Conservation (phyloP, 371 early-diverging fungal species). For the Rhizopus delemar region DNA sequence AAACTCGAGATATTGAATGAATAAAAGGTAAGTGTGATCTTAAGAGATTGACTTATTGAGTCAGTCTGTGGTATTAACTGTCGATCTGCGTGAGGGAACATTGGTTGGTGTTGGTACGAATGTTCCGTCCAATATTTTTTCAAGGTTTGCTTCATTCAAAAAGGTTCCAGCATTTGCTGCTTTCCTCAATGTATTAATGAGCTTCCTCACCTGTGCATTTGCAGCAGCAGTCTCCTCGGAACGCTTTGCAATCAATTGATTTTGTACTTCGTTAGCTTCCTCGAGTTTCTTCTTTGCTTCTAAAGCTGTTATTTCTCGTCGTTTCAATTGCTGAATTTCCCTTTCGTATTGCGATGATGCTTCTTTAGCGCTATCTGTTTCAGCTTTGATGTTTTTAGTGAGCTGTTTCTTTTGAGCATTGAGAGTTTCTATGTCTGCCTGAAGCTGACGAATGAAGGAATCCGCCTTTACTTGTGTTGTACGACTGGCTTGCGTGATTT, state of each 20-base stretch:
- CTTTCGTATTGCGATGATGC: conserved; percentile 53
- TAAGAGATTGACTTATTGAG: not conserved
- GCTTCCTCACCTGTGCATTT: conserved; percentile 32
- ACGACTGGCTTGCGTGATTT: conserved; percentile 48
- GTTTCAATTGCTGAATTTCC: conserved; percentile 67
- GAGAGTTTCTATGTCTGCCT: conserved; percentile 51
- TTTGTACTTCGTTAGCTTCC: conserved; percentile 58
- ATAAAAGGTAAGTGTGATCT: not conserved
- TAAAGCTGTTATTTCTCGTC: conserved; percentile 51
- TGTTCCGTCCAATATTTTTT: conserved; percentile 21
- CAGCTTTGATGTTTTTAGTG: conserved; percentile 65
- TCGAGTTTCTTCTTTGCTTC: conserved; percentile 72
- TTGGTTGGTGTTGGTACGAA: not conserved
- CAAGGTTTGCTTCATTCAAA: conserved; percentile 36
- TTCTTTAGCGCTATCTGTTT: conserved; percentile 62
- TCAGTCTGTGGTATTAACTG: not conserved
- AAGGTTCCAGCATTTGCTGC: conserved; percentile 39
- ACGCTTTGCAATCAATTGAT: conserved; percentile 44
- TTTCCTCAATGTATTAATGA: conserved; percentile 28
- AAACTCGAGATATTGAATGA: too few species aligned
- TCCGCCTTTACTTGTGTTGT: conserved; percentile 53
- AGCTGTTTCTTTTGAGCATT: conserved; percentile 74
- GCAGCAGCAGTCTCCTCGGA: conserved; percentile 45
- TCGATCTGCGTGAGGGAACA: not conserved
- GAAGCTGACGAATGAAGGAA: conserved; percentile 33